Percentiles rank a stretch among this genome's conserved stretches.
Evolutionary conservation across 345 rosid genomes (phyloP).

Genomic region (Punica granatum): DNA sequence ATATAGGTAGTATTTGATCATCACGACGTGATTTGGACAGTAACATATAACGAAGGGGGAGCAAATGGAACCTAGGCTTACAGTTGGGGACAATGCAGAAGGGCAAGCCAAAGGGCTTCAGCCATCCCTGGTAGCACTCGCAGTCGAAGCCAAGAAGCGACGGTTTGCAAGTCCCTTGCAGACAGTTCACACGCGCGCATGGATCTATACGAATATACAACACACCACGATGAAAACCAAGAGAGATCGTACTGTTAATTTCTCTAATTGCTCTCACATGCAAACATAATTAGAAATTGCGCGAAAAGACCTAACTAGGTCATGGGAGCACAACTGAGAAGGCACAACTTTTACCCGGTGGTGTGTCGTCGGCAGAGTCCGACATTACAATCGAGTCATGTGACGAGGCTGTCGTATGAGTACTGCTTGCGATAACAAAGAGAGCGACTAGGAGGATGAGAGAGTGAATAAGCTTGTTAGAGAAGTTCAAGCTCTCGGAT

Average conservation of each 20-base stretch:
- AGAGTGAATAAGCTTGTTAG: neutral
- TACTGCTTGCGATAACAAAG: neutral
- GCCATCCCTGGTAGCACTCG: conserved; percentile 41
- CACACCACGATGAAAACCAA: too few relatives aligned
- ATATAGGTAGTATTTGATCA: too few relatives aligned
- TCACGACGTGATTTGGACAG: too few relatives aligned
- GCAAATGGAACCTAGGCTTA: conserved; percentile 10
- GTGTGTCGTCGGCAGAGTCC: neutral
- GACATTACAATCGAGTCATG: neutral
- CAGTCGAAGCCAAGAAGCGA: conserved; percentile 23
- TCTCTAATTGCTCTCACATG: too few relatives aligned
- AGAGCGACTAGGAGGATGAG: neutral
- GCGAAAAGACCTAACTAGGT: too few relatives aligned
- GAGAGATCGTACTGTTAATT: too few relatives aligned
- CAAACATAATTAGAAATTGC: too few relatives aligned
- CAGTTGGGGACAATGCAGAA: conserved; percentile 41
- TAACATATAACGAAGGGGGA: too few relatives aligned
- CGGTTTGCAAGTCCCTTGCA: conserved; percentile 28
- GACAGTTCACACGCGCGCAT: conserved; percentile 19
- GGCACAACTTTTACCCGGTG: neutral
- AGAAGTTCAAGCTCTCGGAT: neutral
- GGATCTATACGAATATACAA: neutral
- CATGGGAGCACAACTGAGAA: neutral
- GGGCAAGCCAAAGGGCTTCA: conserved; percentile 25
- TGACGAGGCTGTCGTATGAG: neutral